A percentile compares a stretch with the other conserved stretches of the same genome.
Conservation (phyloP, 1,139 yeast genomes). For the Yamadazyma taylorii region DNA sequence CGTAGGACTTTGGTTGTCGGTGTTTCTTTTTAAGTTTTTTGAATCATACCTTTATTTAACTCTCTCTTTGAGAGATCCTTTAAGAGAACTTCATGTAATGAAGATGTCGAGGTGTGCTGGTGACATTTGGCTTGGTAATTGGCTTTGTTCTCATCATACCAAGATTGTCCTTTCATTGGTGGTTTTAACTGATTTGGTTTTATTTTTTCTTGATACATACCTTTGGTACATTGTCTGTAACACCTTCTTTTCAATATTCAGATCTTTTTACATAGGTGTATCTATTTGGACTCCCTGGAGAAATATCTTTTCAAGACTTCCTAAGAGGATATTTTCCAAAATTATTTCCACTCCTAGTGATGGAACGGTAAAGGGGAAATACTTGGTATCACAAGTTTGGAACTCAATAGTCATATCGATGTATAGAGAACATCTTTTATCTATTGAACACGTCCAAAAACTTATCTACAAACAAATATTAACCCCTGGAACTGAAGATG, state of each 20-base stretch:
- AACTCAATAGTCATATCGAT: slow-evolving; percentile 54
- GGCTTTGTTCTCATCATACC: slow-evolving; percentile 42
- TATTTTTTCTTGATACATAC: slow-evolving; percentile 55
- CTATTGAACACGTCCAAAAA: slow-evolving; percentile 50
- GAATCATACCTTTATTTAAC: slow-evolving; percentile 55
- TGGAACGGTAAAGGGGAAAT: slow-evolving; percentile 31
- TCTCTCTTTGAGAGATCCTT: slow-evolving; percentile 47
- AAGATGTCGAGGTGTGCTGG: slow-evolving; percentile 42
- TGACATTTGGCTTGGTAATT: slow-evolving; percentile 41
- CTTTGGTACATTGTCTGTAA: slow-evolving; percentile 59
- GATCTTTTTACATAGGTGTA: slow-evolving; percentile 51
- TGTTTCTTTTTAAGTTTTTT: slow-evolving; percentile 45
- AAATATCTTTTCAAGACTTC: slow-evolving; percentile 50
- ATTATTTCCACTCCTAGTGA: slow-evolving; percentile 35
- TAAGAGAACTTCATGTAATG: slow-evolving; percentile 47
- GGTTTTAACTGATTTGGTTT: slow-evolving; percentile 41
- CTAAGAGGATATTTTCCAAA: slow-evolving; percentile 50
- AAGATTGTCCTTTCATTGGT: slow-evolving; percentile 37
- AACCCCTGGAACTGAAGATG: slow-evolving; percentile 24
- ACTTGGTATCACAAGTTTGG: slow-evolving; percentile 50
- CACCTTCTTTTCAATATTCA: slow-evolving; percentile 48
- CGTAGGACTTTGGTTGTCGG: slow-evolving; percentile 46
- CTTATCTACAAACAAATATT: slow-evolving; percentile 42
- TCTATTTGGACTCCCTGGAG: slow-evolving; percentile 63
- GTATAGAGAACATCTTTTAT: slow-evolving; percentile 56